phyloP scores from a whole-genome alignment of 805 yeast genomes.

The Wickerhamiella nectarea region DNA sequence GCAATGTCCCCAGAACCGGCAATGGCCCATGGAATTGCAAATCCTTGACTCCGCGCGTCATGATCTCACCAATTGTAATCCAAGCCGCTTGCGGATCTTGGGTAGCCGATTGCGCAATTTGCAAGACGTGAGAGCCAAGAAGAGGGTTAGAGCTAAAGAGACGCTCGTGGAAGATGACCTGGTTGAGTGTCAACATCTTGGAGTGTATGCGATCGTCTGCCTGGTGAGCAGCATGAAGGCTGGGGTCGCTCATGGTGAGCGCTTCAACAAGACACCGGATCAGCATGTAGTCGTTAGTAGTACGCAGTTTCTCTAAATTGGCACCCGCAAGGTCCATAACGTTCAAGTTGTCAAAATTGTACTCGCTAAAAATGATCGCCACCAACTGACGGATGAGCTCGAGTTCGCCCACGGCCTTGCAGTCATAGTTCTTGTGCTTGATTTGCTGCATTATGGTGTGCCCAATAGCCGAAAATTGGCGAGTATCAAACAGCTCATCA shows the following conservation, averaged over 20 bases:
- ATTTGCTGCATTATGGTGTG: constrained; percentile 11
- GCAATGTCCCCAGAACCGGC: constrained; percentile 1
- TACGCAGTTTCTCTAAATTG: constrained; percentile 24
- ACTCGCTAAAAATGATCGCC: constrained; percentile 15
- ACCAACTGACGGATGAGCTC: constrained; percentile 25
- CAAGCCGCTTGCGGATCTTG: constrained; percentile 3
- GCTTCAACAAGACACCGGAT: constrained; percentile 18
- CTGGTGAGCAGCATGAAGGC: constrained; percentile 9
- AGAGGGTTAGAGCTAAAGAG: background rate
- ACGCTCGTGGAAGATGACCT: constrained; percentile 4
- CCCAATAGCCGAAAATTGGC: constrained; percentile 16
- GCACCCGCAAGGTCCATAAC: constrained; percentile 12
- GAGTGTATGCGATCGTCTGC: constrained; percentile 7
- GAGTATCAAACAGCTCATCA: constrained; percentile 20
- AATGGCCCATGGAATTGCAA: constrained; percentile 1
- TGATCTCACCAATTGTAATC: constrained; percentile 4
- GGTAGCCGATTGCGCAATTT: background rate
- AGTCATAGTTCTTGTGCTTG: constrained; percentile 6
- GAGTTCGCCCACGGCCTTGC: constrained; percentile 22
- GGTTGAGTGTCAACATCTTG: constrained; percentile 2
- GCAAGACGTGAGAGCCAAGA: background rate
- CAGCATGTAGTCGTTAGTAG: constrained; percentile 23
- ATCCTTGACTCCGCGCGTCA: constrained; percentile 1
- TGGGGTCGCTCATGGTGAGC: constrained; percentile 10
- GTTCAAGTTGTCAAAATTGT: constrained; percentile 10